Base-by-base conservation (phyloP, 2,329 filamentous ascomycete genomes). In the Penicillium sp. region DNA sequence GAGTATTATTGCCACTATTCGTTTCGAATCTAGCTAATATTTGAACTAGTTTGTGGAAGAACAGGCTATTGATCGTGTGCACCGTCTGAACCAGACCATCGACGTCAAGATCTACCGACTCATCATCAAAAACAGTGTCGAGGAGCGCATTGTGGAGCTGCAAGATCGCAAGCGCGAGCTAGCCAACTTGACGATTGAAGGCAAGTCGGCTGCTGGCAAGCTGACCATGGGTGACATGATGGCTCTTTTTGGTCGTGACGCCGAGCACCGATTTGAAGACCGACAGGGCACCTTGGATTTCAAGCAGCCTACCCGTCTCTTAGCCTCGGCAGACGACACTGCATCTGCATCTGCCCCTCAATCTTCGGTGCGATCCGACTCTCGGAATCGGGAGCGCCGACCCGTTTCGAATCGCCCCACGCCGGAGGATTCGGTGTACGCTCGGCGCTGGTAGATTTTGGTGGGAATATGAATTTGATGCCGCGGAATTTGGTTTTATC, bases 1-100 rank as follows among this genome's bases (percentile, higher is more conserved):
- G 72, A 61, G 77, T 70, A 18, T 12, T 23, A 39, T 3, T 40
- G 50, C 35, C 48, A 46, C 4, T 27, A 6, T 27, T 11, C 25
- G 25, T 6, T 27, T 27, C 11, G 9, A 11, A 6, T 11, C n/a
- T 13, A 22, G 18, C 18, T 22, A 22, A 22, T 30, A 31, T 14
- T 12, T 14, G 13, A 35, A 39, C n/a, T 51, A 85, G 77, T 98
- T 98, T 58, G 87, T 98, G 22, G 92, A 98, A 70, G 92, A 98
- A 63, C 92, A 98, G 72, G 92, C 92, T 32, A 98, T 98, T 52
- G 92, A 98, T 65, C 87, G 92, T 37, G 92, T 98, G 16, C 92
- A 98, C 61, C 87, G 92, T n/a, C 82, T 98, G 36, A 96, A 94
- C 27, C 92, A 98, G 66, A 95, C 87, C 1, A 76, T 90, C 27